Base-by-base conservation (phyloP, 306 rosid genomes). In the Rosa multiflora region DNA sequence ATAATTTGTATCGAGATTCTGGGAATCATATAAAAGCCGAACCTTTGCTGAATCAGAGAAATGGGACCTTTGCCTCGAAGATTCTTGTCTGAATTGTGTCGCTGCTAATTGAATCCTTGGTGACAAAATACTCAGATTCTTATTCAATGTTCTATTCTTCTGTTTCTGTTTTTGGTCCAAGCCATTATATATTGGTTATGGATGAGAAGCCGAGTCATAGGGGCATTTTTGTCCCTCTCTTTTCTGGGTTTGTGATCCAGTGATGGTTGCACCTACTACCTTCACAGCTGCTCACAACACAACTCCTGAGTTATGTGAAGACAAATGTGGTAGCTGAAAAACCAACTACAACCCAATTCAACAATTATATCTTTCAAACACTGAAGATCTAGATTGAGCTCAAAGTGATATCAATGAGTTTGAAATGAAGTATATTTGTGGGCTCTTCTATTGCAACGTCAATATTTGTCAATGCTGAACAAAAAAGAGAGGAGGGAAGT, bases 111-210 rank as follows among this genome's bases (percentile, higher is more conserved):
- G 32, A 52, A 76, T 10, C 48, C 47, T 18, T 14, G 72, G 35
- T 48, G 79, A 42, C 73, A 63, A 47, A 23, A 46, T 32, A 76
- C 40, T 76, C 72, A 47, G 79, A 76, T 62, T 61, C 78, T 75
- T 26, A 75, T 59, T 61, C 70, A 3, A 4, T 43, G 58, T 15
- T 29, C 29, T 63, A 5, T 63, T 46, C 53, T 46, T 32, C 37
- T 32, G 46, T 46, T 44, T 44, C 14, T 13, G 55, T 32, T 46
- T 46, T 47, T 76, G 61, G 49, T 67, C 49, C 29, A 40, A 67
- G 47, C 72, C 49, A 8, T 67, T 17, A 15, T 67, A 67, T 18
- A 40, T 47, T 32, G 52, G 62, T 64, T 43, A 26, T 26, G 21
- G 68, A 29, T 26, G 40, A 12, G 42, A 63, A 63, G 5, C 7